Conservation (phyloP, 108 stramenopile genomes). For the Aurantiochytrium sp. region DNA sequence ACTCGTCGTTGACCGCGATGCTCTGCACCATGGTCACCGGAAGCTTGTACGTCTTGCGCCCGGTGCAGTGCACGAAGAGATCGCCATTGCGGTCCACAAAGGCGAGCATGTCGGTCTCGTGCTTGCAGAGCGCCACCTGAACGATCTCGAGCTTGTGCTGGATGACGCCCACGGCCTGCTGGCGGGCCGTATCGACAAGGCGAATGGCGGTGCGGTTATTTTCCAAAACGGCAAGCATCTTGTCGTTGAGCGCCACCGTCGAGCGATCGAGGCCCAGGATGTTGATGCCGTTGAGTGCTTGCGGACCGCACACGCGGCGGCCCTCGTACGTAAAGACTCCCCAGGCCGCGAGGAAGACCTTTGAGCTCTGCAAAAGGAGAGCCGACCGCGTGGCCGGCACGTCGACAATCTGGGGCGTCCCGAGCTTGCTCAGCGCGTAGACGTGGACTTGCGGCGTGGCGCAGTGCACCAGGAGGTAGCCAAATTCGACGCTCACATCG, state of each 20-base stretch:
- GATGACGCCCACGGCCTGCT: conserved; percentile 37
- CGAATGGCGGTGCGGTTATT: conserved; percentile 47
- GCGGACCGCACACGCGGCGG: conserved; percentile 43
- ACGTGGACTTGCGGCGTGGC: conserved; percentile 58
- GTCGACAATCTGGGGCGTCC: conserved; percentile 61
- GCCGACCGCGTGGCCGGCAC: conserved; percentile 17
- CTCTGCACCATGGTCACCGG: conserved; percentile 49
- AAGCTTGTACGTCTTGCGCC: conserved; percentile 27
- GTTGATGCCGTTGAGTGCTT: neutral
- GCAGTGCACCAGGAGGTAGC: conserved; percentile 58
- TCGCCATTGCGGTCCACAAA: conserved; percentile 59
- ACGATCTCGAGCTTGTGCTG: conserved; percentile 39
- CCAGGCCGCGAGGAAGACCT: conserved; percentile 45
- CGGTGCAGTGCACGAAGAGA: conserved; percentile 44
- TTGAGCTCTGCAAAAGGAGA: conserved; percentile 40
- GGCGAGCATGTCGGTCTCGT: conserved; percentile 40
- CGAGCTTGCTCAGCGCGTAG: conserved; percentile 44
- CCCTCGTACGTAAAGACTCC: conserved; percentile 55
- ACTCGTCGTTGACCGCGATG: conserved; percentile 46
- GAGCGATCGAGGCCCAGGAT: neutral
- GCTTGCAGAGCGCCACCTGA: conserved; percentile 25
- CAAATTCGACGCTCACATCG: conserved; percentile 53
- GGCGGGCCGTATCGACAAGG: conserved; percentile 47
- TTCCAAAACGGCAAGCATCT: conserved; percentile 55
- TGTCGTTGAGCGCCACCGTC: conserved; percentile 45